phyloP scores from a whole-genome alignment of 2,329 filamentous ascomycete species.

The Exophiala aquamarina region DNA sequence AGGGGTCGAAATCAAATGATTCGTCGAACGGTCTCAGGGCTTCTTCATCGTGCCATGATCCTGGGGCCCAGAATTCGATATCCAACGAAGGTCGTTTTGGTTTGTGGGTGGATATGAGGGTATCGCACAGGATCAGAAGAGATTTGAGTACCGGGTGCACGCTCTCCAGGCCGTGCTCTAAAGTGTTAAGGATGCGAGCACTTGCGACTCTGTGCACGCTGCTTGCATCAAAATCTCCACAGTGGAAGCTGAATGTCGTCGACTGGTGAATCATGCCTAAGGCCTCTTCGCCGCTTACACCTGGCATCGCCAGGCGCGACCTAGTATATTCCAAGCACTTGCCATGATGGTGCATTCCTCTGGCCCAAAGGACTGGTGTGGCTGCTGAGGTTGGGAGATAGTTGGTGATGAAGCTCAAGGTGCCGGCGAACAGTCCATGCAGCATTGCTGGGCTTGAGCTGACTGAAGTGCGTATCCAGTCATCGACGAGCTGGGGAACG shows the following conservation, averaged over 20 bases:
- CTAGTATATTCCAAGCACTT: conserved; percentile 16
- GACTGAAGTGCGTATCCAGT: conserved; percentile 11
- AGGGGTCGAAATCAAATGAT: conserved; percentile 9
- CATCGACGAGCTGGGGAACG: conserved; percentile 7
- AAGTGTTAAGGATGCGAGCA: conserved; percentile 5
- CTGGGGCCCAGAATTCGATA: conserved; percentile 10
- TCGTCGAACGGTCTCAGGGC: conserved; percentile 5
- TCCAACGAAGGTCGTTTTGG: conserved; percentile 12
- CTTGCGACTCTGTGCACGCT: conserved; percentile 7
- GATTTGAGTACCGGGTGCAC: conserved; percentile 12
- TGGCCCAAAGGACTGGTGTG: conserved; percentile 13
- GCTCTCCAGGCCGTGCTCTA: conserved; percentile 10
- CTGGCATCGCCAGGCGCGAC: conserved; percentile 3
- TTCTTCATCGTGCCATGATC: conserved; percentile 9
- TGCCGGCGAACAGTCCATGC: conserved; percentile 15
- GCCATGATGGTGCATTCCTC: conserved; percentile 14
- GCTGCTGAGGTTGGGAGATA: conserved; percentile 13
- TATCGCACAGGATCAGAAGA: conserved; percentile 10
- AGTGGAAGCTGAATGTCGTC: conserved; percentile 15
- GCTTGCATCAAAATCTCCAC: conserved; percentile 15
- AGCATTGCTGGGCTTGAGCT: conserved; percentile 14
- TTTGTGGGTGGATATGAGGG: conserved; percentile 10
- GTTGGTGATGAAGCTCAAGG: conserved; percentile 14
- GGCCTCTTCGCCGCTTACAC: conserved; percentile 8
- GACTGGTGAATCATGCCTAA: conserved; percentile 13